A percentile compares a stretch with the other conserved stretches of the same genome.
These are phyloP conservation scores for Candolleomyces eurysporus DNA, from an alignment of 768 basidiomycete genomes.

Conservation along the genomic window DNA sequence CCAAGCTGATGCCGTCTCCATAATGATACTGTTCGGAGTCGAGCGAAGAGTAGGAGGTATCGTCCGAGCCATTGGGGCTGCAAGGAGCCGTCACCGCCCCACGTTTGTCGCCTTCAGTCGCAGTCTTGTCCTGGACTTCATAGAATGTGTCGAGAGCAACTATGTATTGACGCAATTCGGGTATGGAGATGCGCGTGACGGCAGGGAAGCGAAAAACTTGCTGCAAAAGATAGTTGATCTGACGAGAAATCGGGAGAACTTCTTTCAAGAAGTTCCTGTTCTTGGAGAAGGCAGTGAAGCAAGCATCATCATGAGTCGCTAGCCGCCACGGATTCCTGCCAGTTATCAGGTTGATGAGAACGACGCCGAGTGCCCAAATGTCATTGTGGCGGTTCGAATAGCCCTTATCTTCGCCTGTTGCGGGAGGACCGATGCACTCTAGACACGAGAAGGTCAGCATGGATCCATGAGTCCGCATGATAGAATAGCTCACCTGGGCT, in stretches of 20 bases:
- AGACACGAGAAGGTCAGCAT: slow-evolving; percentile 11
- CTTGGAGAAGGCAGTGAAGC: slow-evolving; percentile 61
- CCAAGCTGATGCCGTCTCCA: background rate
- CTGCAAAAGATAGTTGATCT: slow-evolving; percentile 64
- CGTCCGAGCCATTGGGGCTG: background rate
- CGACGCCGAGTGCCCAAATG: slow-evolving; percentile 75
- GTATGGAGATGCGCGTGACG: slow-evolving; percentile 55
- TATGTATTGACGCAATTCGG: slow-evolving; percentile 36
- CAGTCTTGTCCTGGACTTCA: background rate
- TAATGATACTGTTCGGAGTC: background rate
- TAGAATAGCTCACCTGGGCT: slow-evolving; percentile 53
- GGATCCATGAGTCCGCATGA: slow-evolving; percentile 7
- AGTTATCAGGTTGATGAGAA: slow-evolving; percentile 80
- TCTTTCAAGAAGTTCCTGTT: slow-evolving; percentile 62
- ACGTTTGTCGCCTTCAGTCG: background rate
- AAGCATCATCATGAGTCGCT: slow-evolving; percentile 64
- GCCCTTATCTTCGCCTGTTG: slow-evolving; percentile 33
- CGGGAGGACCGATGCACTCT: slow-evolving; percentile 52
- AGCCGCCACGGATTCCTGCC: slow-evolving; percentile 77
- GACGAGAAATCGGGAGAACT: slow-evolving; percentile 71
- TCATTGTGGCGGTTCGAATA: slow-evolving; percentile 66
- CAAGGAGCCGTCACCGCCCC: background rate
- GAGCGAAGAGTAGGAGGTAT: background rate
- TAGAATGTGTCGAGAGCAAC: background rate
- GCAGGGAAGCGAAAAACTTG: slow-evolving; percentile 73